Evolutionary conservation across 352 stramenopile genomes (phyloP).

Genomic region (Phytophthora colocasiae): DNA sequence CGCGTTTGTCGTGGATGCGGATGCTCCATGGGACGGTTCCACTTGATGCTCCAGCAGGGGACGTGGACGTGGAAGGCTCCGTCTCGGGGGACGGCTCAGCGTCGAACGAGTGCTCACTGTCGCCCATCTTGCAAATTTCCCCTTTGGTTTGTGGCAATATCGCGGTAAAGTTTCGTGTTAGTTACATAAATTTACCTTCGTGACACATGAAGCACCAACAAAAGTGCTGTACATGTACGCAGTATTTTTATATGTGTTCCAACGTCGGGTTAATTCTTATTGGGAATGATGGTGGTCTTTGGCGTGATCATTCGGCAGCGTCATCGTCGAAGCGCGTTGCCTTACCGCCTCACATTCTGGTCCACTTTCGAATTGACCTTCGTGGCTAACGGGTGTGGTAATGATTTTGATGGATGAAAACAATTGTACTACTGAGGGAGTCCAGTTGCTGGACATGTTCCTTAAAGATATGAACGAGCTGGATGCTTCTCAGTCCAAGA

Average conservation of each 20-base stretch:
- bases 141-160: constrained; percentile 12
- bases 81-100: neutral
- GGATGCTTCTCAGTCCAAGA: neutral
- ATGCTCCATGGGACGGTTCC: constrained; percentile 17
- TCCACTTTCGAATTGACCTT: constrained; percentile 4
- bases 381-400: neutral
- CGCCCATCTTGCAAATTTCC: constrained; percentile 23
- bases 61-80: neutral
- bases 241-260: too few relatives aligned
- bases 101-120: constrained; percentile 15
- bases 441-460: constrained; percentile 6
- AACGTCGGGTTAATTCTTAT: too few relatives aligned
- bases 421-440: neutral
- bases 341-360: too few relatives aligned
- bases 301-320: constrained; percentile 4
- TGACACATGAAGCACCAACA: too few relatives aligned
- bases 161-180: neutral
- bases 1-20: constrained; percentile 35
- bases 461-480: constrained; percentile 13
- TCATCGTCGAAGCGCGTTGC: constrained; percentile 3
- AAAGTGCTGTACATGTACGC: too few relatives aligned
- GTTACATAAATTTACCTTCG: neutral
- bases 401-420: too few relatives aligned
- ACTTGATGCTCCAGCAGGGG: neutral
- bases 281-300: constrained; percentile 6